Base-by-base conservation (phyloP, 495 filamentous ascomycete species). In the Daldinia caldariorum region DNA sequence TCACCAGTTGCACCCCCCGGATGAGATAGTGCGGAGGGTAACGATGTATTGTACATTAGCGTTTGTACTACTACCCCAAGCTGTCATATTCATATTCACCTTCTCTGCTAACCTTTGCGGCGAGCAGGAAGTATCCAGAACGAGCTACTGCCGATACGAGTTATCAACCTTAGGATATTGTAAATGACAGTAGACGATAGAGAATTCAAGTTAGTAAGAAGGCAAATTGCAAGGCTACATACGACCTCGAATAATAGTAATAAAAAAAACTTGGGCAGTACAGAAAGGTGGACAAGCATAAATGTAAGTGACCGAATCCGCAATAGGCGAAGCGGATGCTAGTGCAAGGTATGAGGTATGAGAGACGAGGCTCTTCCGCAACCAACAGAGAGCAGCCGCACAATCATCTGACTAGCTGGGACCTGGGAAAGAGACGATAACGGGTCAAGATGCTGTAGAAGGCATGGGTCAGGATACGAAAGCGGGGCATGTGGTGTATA, bases 401-500 rank as follows among this genome's bases (percentile, higher is more conserved):
- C 31, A 63, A 38, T 22, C 39, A 61, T 54, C 26, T 58, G 49
- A 56, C 43, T 69, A 37, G 54, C 34, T 9, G 26, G 53, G 37
- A 55, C 34, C 64, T 51, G 47, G 58, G 35, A 16, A 49, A 13
- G 61, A 47, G 29, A 66, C 53, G 53, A 63, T 63, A 60, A 49
- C 22, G 35, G 37, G 53, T 35, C 31, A 12, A 51, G 53, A 61
- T 41, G 37, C 54, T 57, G 38, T 56, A 32, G 41, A 32, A 37
- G 22, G 16, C 22, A 58, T 66, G 68, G 58, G 13, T 47, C 57
- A 43, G 70, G 68, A 72, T 72, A 72, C 65, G 65, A 72, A 37
- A 35, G 65, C 65, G 65, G 65, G 69, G 65, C 56, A 67, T 67
- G 69, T 58, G 47, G 63, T 69, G 69, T 72, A 68, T 65, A 56